Conservation (phyloP, 768 basidiomycete species). For the Termitomyces bulborhizus region DNA sequence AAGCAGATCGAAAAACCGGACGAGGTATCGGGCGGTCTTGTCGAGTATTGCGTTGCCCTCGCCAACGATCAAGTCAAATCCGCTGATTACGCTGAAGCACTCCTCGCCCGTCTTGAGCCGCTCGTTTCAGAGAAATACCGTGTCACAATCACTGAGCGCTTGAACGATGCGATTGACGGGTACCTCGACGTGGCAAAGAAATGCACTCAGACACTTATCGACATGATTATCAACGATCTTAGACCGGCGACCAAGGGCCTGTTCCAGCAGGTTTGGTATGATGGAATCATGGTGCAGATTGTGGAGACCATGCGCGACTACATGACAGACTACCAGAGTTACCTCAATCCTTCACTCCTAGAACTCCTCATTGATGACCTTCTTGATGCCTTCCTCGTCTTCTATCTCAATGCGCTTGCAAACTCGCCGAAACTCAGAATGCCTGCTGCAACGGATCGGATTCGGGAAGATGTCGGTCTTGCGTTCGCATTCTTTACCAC, state of each 20-base stretch:
- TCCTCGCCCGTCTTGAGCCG: conserved; percentile 80
- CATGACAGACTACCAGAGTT: conserved; percentile 90
- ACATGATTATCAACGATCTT: conserved; percentile 92
- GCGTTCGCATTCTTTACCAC: conserved; percentile 77
- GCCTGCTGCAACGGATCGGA: conserved; percentile 77
- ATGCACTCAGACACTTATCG: conserved; percentile 91
- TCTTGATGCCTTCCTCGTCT: conserved; percentile 83
- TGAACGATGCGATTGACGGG: conserved; percentile 97
- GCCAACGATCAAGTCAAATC: conserved; percentile 98
- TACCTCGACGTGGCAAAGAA: conserved; percentile 98
- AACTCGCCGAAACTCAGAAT: conserved; percentile 82
- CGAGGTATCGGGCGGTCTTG: conserved; percentile 80
- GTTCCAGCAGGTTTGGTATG: conserved; percentile 87
- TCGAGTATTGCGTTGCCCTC: conserved; percentile 93
- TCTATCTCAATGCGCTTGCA: conserved; percentile 83
- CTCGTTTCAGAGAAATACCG: conserved; percentile 93
- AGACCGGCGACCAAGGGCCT: conserved; percentile 80
- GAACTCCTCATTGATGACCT: conserved; percentile 92
- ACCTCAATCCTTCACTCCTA: conserved; percentile 84
- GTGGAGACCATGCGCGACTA: conserved; percentile 96
- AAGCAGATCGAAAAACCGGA: conserved; percentile 86
- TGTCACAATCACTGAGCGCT: conserved; percentile 69
- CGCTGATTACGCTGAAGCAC: conserved; percentile 87
- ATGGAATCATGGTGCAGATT: conserved; percentile 80
- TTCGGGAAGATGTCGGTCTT: conserved; percentile 74